Base-by-base conservation (phyloP, 2,329 filamentous ascomycete species). In the Ophiostoma triangulosporum region DNA sequence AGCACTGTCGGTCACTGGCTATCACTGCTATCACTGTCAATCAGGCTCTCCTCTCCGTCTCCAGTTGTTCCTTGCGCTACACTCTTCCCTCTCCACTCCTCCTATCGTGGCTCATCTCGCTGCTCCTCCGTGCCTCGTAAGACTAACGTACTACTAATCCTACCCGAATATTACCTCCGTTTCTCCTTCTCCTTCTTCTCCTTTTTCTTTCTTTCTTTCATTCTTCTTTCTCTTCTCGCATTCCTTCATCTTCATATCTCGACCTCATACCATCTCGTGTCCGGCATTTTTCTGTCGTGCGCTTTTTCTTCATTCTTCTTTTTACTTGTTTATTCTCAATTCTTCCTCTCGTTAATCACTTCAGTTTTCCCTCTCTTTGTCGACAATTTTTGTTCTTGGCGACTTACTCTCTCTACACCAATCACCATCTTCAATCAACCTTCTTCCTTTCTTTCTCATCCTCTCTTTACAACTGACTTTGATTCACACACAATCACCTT, bases 311-410 rank as follows among this genome's bases (percentile, higher is more conserved):
- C 24, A 12, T 17, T 32, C 24, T 54, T 49, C 7, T 50, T 35
- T 35, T 22, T 49, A 24, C 20, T 49, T 53, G 35, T 38, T 40
- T 46, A 7, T 20, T 33, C 22, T 53, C 31, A 20, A n/a, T 20
- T 35, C 46, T 27, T 50, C 52, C 54, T 22, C 51, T 54, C 55
- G 49, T 54, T 56, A 14, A 45, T 20, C 33, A 3, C n/a, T n/a
- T 62, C 63, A 55, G 60, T 60, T 56, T 52, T 52, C 50, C 50
- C 22, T 51, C 57, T 57, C 54, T 56, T 32, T 38, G 43, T 49
- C 46, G 46, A 48, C 46, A 48, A 48, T 48, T 15, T 27, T 31
- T 33, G 22, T n/a, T n/a, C n/a, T n/a, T n/a, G n/a, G n/a, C 53
- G 40, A 51, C 51, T 48, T 45, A 45, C 52, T 31, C 48, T 53